A percentile compares a stretch with the other conserved stretches of the same genome.
Evolutionary conservation across 1,284 basidiomycete genomes (phyloP).

Genomic region (Filobasidium uniguttulatum): DNA sequence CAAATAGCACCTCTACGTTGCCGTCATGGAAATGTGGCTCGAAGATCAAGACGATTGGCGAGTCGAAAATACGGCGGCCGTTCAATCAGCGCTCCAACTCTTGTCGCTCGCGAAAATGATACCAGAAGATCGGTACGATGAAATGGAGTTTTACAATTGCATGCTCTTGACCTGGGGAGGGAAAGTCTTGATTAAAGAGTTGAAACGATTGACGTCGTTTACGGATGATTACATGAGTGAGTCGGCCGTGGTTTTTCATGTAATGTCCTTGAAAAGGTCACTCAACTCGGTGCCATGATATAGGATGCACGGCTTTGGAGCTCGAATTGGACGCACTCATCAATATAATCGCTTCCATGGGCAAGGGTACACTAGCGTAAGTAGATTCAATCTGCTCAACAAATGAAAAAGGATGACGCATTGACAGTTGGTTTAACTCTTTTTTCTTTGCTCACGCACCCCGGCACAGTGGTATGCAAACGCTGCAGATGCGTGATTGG

Average conservation of each 20-base stretch:
- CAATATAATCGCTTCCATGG: conserved; percentile 19
- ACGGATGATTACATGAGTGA: conserved; percentile 10
- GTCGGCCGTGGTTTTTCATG: background rate
- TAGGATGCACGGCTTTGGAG: conserved; percentile 18
- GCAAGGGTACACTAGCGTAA: conserved; percentile 15
- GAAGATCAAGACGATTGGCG: conserved; percentile 12
- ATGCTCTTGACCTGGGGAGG: conserved; percentile 13
- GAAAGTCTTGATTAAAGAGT: conserved; percentile 13
- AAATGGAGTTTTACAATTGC: conserved; percentile 10
- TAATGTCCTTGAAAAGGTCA: background rate
- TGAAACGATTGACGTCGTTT: conserved; percentile 5
- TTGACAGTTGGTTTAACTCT: background rate
- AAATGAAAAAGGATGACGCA: background rate
- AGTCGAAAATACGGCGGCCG: conserved; percentile 11
- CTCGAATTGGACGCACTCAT: conserved; percentile 22
- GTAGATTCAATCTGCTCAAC: background rate
- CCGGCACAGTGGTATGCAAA: background rate
- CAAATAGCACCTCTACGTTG: conserved; percentile 7
- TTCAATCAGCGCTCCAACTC: conserved; percentile 9
- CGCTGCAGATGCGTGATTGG: background rate
- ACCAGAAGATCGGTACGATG: conserved; percentile 4
- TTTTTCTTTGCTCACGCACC: no score
- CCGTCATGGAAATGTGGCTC: conserved; percentile 8
- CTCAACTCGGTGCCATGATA: background rate
- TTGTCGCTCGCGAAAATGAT: conserved; percentile 7